These are phyloP conservation scores for Lepidium sativum DNA, from an alignment of 345 rosid genomes.

Conservation along the genomic window DNA sequence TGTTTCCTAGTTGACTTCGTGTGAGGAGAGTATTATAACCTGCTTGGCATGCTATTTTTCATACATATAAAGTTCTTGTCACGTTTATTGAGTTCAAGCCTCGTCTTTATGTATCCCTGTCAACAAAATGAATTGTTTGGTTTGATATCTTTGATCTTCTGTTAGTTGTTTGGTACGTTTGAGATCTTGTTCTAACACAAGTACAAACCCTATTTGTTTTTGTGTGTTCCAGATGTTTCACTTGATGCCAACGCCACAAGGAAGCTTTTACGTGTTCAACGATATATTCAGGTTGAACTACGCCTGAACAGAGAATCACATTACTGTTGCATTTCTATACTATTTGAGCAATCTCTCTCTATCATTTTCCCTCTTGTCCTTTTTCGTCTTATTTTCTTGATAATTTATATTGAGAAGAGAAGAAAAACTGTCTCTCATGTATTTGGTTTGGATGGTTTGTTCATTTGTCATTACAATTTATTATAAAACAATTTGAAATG, in stretches of 20 bases:
- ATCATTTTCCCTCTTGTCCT: not conserved
- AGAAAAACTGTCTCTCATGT: not conserved
- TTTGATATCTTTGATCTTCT: not conserved
- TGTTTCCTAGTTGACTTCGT: not conserved
- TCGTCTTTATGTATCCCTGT: not conserved
- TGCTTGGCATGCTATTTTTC: not conserved
- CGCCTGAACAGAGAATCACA: slow-evolving; percentile 40
- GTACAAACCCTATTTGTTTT: not conserved
- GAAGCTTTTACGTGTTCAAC: slow-evolving; percentile 82
- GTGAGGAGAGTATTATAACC: not conserved
- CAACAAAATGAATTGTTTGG: not conserved
- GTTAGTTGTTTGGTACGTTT: not conserved
- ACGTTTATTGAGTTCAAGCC: not conserved
- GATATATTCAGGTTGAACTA: slow-evolving; percentile 98
- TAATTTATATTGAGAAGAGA: slow-evolving; percentile 3
- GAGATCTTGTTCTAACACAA: not conserved
- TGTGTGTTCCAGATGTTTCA: slow-evolving; percentile 76
- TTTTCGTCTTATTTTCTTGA: not conserved
- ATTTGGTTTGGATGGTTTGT: slow-evolving; percentile 8
- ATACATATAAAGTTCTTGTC: not conserved
- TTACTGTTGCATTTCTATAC: not conserved
- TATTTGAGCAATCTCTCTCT: slow-evolving; percentile 4
- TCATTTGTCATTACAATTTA: not conserved
- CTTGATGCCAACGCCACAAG: slow-evolving; percentile 93
- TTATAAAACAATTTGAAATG: not conserved